Base-by-base conservation (phyloP, 805 yeast species). In the Candida berthetii region DNA sequence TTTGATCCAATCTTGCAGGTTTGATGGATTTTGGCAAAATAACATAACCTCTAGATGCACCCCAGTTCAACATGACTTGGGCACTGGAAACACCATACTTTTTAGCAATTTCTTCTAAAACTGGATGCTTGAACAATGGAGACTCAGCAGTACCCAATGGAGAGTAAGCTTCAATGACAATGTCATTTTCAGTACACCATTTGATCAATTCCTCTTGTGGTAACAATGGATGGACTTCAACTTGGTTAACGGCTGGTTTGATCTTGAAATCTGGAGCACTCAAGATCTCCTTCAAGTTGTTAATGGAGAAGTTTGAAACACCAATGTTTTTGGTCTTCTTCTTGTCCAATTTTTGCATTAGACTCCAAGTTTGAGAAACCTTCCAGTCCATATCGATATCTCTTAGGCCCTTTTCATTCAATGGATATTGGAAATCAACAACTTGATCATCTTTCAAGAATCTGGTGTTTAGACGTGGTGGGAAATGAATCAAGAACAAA, bases 401-500 rank as follows among this genome's bases (percentile, higher is more conserved):
- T 40, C 68, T 60, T 7, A 55, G 46, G 28, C 71, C 71, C 41
- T 65, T 69, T 18, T 62, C 61, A 36, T 53, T 53, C 16, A 50
- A 46, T 32, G 79, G 78, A 41, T 59, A n/a, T n/a, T n/a, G n/a
- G n/a, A n/a, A n/a, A n/a, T n/a, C n/a, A n/a, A n/a, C n/a, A n/a
- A n/a, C n/a, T 36, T 58, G 52, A 9, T 52, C 52, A 5, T 60
- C 41, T 18, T 52, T 44, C 4, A 65, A 66, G 35, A 65, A 66
- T 19, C 60, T 65, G 46, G 55, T 72, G n/a, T n/a, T n/a, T 44
- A 72, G 57, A 13, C 80, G 65, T 33, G 72, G 71, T 4, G 95
- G 95, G 91, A 91, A 85, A 62, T 85, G 95, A 57, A 85, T 70
- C 55, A 86, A 70, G 56, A 80, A 78, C 46, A 85, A 65, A 56